Base-by-base conservation (phyloP, 495 filamentous ascomycete genomes). In the Schizothecium vesticola region DNA sequence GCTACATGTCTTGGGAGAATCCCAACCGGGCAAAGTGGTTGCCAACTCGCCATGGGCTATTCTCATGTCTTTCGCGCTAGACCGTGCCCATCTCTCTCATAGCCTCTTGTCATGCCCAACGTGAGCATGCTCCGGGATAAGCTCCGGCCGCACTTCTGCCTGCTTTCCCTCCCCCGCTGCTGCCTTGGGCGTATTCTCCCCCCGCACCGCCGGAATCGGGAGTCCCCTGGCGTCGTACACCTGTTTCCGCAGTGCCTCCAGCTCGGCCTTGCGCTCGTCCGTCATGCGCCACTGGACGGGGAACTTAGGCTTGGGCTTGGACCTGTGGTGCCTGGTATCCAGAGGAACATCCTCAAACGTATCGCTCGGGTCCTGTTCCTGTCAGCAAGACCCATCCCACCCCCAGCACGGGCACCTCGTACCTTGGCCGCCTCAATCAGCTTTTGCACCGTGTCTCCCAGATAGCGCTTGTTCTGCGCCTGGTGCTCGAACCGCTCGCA, bases 401-500 rank as follows among this genome's bases (percentile, higher is more conserved):
- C 24, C 66, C 61, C 71, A 60, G 11, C 31, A 22, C 13, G 33
- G 26, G 2, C 55, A 55, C 10, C 6, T 56, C 75, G 61, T 81
- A 88, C 87, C 83, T 89, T 91, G 56, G 92, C 92, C 76, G 94
- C 89, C 16, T 78, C 80, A 51, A 99, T 80, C 72, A 99, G 80
- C 22, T 81, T 85, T 33, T 89, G 82, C 65, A 99, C 85, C 33
- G 90, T 61, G 69, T 97, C 92, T 56, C 88, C 90, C 31, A 99
- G 85, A 73, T 94, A 97, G 8, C 93, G 89, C 82, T 98, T 99
- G 81, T 99, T 99, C 81, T 97, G 94, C 13, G 93, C 93, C 71
- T 90, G 89, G 43, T 91, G 89, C 75, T 89, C 85, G 74, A 92
- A 97, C 77, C 89, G 88, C 79, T 98, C 95, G 80, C 91, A 92